Conservation (phyloP, 2,329 filamentous ascomycete species). For the Zymoseptoria pseudotritici region DNA sequence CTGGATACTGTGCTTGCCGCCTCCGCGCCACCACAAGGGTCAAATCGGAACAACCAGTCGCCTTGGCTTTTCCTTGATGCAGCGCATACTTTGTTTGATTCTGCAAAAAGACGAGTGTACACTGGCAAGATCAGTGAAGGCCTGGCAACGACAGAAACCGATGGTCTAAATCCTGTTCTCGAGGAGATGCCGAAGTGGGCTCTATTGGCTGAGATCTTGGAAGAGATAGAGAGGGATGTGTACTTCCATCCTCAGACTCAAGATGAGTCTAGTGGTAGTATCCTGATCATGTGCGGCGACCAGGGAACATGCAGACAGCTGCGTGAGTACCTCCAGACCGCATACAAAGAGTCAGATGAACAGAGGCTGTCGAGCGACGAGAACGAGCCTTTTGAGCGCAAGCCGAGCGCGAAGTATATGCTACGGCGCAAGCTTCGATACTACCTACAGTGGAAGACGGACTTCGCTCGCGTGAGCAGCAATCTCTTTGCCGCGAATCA, state of each 20-base stretch:
- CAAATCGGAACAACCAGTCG: slow-evolving; percentile 79
- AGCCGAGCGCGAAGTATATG: slow-evolving; percentile 74
- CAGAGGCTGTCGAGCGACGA: slow-evolving; percentile 41
- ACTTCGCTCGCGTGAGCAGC: slow-evolving; percentile 78
- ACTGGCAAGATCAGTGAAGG: slow-evolving; percentile 60
- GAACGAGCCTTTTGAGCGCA: slow-evolving; percentile 36
- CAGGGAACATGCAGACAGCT: slow-evolving; percentile 79
- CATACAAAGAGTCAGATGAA: slow-evolving; percentile 49
- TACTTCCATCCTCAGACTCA: slow-evolving; percentile 71
- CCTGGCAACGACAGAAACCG: slow-evolving; percentile 43
- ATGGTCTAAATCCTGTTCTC: slow-evolving; percentile 69
- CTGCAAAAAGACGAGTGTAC: slow-evolving; percentile 81
- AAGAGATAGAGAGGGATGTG: slow-evolving; percentile 85
- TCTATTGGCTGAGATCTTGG: slow-evolving; percentile 77
- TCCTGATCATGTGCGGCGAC: slow-evolving; percentile 92
- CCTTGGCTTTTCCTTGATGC: slow-evolving; percentile 96
- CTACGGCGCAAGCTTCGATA: slow-evolving; percentile 80
- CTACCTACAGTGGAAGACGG: slow-evolving; percentile 84
- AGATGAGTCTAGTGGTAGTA: slow-evolving; percentile 83
- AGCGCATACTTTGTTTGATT: slow-evolving; percentile 87
- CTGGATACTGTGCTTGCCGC: slow-evolving; percentile 90
- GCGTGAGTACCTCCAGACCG: slow-evolving; percentile 82
- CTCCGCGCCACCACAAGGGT: slow-evolving; percentile 79
- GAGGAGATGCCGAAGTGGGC: slow-evolving; percentile 95
- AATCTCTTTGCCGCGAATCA: slow-evolving; percentile 74